phyloP scores from a whole-genome alignment of 2,329 filamentous ascomycete genomes.

The Claviceps fusiformis region DNA sequence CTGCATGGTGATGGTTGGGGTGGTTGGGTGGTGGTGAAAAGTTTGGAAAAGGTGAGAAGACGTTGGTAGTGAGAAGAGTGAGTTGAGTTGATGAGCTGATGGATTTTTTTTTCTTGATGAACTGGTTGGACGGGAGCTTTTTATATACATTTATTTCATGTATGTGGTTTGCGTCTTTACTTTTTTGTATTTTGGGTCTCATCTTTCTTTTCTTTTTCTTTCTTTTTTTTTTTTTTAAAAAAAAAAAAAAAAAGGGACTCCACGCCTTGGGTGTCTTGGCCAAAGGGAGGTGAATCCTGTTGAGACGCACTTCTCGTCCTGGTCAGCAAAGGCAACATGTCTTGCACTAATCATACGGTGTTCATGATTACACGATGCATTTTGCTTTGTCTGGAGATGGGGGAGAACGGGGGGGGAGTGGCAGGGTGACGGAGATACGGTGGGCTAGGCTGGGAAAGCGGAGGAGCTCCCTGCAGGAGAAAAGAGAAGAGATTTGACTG shows the following conservation, averaged over 20 bases:
- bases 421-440: too few relatives aligned
- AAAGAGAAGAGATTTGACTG: too few relatives aligned
- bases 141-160: background rate
- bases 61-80: background rate
- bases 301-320: background rate
- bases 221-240: background rate
- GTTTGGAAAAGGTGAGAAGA: background rate
- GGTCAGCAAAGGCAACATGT: background rate
- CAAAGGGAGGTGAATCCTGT: too few relatives aligned
- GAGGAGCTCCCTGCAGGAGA: too few relatives aligned
- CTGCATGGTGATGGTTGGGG: slow-evolving; percentile 2
- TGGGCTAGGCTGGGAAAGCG: too few relatives aligned
- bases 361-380: background rate
- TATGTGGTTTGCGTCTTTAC: background rate
- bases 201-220: too few relatives aligned
- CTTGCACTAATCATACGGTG: background rate
- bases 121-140: background rate
- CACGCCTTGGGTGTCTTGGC: too few relatives aligned
- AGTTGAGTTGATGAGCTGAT: background rate
- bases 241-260: too few relatives aligned
- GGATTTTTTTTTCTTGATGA: background rate
- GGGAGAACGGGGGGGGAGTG: too few relatives aligned
- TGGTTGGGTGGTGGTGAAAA: background rate
- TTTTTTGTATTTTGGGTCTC: background rate
- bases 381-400: background rate